Base-by-base conservation (phyloP, 352 stramenopile genomes). In the Phytopythium litorale region DNA sequence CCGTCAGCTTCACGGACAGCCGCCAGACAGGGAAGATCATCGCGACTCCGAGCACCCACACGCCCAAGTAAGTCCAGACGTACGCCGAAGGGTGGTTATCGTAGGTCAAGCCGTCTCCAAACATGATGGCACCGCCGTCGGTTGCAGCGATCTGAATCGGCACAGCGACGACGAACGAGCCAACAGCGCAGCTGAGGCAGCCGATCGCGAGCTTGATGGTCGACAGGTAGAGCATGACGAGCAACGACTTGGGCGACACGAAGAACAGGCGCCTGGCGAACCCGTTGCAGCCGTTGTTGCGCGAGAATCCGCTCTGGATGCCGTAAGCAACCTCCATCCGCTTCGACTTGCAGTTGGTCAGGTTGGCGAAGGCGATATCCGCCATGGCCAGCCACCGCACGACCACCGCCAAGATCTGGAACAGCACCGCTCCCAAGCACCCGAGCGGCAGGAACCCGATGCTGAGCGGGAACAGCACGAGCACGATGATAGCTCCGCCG, bases 151-250 rank as follows among this genome's bases (percentile, higher is more conserved):
- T 62, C 48, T 73, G 69, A n/a, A 85, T 62, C 3, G 76, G 76
- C 3, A 74, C 54, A 15, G 73, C 53, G 2, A 78, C 40, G 38
- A 72, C 38, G n/a, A 32, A 71, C 3, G 62, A 32, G 16, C 73
- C 54, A 19, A 76, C 64, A 28, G 68, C 46, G 51, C 62, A 46
- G 45, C 77, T 81, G 32, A 81, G 45, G 25, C 69, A 61, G 0
- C 69, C 75, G 30, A 78, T 33, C 4, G 54, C 66, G 48, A 87
- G 70, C 64, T 87, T 87, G 42, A 82, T 37, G 8, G 68, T 76
- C 9, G 40, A 45, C 40, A 84, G 77, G 65, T 87, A 84, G 40
- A 82, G 33, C 56, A 87, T 78, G 48, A 64, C 64, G 1, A 65
- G 52, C 49, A 78, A 18, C 45, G 62, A 71, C 55, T 63, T 71